These are phyloP conservation scores for Geranium brycei DNA, from an alignment of 345 rosid species.

Conservation along the genomic window DNA sequence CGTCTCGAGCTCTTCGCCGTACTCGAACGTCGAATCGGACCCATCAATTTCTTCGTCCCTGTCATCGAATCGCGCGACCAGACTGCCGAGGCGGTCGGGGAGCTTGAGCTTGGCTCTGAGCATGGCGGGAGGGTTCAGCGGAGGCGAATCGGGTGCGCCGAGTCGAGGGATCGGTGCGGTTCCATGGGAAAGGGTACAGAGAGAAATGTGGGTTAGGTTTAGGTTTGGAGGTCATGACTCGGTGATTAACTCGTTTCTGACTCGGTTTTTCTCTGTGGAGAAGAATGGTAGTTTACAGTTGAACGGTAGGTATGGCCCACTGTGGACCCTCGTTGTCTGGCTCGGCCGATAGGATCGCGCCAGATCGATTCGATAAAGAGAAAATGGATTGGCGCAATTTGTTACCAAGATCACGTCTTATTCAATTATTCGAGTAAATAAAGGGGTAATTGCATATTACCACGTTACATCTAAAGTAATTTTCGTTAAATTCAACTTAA, in stretches of 20 bases:
- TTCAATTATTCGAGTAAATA: no score
- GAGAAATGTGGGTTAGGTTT: background rate
- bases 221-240: background rate
- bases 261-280: background rate
- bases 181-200: background rate
- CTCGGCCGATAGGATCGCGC: background rate
- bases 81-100: constrained; percentile 42
- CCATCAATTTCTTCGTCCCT: constrained; percentile 21
- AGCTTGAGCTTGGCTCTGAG: constrained; percentile 42
- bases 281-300: constrained; percentile 1
- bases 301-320: constrained; percentile 1
- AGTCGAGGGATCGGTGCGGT: background rate
- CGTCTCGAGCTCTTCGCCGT: constrained; percentile 51
- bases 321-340: background rate
- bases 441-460: no score
- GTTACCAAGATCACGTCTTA: no score
- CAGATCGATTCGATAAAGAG: background rate
- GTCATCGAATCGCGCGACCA: constrained; percentile 29
- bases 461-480: no score
- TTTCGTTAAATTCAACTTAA: no score
- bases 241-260: background rate
- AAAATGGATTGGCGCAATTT: background rate
- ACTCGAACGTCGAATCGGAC: constrained; percentile 17
- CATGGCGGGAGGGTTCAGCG: constrained; percentile 17
- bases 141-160: background rate